Evolutionary conservation across 2,329 filamentous ascomycete species (phyloP).

Genomic region (Myotisia sp.): DNA sequence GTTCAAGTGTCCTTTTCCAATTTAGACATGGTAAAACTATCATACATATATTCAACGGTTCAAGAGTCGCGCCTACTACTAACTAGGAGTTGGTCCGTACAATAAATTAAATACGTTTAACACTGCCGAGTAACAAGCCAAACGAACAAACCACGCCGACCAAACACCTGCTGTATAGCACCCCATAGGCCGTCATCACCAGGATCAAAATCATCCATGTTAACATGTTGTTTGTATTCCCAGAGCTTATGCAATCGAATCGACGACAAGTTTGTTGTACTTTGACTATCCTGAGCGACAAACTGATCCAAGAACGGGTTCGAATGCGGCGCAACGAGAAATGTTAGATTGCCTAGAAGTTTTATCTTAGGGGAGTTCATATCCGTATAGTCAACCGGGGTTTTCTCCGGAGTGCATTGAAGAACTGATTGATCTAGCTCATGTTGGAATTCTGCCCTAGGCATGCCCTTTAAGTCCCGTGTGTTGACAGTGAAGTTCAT

Average conservation of each 20-base stretch:
- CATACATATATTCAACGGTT: no score
- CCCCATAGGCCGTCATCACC: conserved; percentile 33
- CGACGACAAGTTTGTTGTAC: neutral
- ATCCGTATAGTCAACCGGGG: conserved; percentile 2
- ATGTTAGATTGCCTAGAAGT: conserved; percentile 15
- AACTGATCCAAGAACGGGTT: conserved; percentile 31
- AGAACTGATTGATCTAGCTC: conserved; percentile 24
- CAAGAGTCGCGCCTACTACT: no score
- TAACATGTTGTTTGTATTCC: conserved; percentile 34
- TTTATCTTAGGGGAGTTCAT: conserved; percentile 8
- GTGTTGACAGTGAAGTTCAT: conserved; percentile 25
- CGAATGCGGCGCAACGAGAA: conserved; percentile 34
- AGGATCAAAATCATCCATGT: conserved; percentile 40
- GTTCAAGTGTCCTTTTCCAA: no score
- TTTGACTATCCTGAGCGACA: conserved; percentile 8
- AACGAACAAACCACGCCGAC: conserved; percentile 35
- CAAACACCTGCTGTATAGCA: conserved; percentile 34
- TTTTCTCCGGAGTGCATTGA: conserved; percentile 15
- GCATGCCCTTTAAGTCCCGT: conserved; percentile 36
- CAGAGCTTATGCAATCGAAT: conserved; percentile 26
- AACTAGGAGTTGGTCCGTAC: no score
- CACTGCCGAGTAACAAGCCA: conserved; percentile 27
- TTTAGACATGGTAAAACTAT: no score
- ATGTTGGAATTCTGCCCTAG: conserved; percentile 27
- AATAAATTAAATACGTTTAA: no score